Base-by-base conservation (phyloP, 2,329 filamentous ascomycete species). In the Ophiosphaerella korrae region DNA sequence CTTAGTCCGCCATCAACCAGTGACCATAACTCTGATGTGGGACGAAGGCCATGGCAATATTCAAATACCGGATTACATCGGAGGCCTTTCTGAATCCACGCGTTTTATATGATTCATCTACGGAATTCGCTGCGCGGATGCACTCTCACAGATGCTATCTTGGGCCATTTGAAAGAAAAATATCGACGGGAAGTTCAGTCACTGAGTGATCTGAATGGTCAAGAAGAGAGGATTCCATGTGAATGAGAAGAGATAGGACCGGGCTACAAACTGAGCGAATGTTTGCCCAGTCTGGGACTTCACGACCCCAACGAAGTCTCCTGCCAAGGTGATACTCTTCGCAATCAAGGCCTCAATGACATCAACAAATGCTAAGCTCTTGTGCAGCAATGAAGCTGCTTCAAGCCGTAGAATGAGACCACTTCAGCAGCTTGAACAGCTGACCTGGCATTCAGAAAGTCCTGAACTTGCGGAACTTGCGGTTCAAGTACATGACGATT, bases 401-500 rank as follows among this genome's bases (percentile, higher is more conserved):
- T 24, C 26, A 29, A 46, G 35, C 26, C 36, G 29, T 34, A 9
- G 29, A 11, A 29, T 18, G 18, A 41, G 21, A n/a, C 16, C 24
- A 26, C 33, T 7, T 23, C 34, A 12, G 33, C 32, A 45, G 9
- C 12, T 11, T 21, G 14, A 12, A 9, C 7, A 35, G 14, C 9
- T 7, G 26, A 14, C 36, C 36, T 13, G 26, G 44, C 37, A 24
- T 34, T 47, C 31, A 5, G 29, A 38, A 16, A 9, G 16, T 14
- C n/a, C n/a, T n/a, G n/a, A n/a, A n/a, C n/a, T n/a, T n/a, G 26
- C n/a, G 18, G 12, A 11, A 29, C 12, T 13, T 47, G 16, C 24
- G 44, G 36, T 29, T 47, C 37, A 41, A 23, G 26, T 41, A 29
- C 44, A 34, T 47, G 44, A 35, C 13, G 16, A 26, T 41, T 12